Evolutionary conservation across 306 rosid species (phyloP).

Genomic region (Urtica urens): DNA sequence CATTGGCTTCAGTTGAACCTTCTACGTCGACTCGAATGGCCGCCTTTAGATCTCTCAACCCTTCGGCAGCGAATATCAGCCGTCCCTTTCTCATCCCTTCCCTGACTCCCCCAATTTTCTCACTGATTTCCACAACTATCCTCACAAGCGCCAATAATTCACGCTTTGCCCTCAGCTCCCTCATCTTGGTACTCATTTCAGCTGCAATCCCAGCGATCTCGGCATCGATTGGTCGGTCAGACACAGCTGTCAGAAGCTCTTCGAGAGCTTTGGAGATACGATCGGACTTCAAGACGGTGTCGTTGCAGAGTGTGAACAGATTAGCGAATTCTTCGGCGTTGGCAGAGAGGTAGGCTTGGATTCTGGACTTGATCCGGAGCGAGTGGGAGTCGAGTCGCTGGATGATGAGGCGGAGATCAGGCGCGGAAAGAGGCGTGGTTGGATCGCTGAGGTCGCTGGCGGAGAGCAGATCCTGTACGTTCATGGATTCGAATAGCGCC

Average conservation of each 20-base stretch:
- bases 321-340: constrained; percentile 60
- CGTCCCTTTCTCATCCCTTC: constrained; percentile 53
- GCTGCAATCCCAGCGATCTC: constrained; percentile 43
- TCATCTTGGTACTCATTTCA: constrained; percentile 42
- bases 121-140: constrained; percentile 32
- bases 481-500: constrained; percentile 56
- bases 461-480: constrained; percentile 78
- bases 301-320: constrained; percentile 64
- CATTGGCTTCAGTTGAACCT: constrained; percentile 15
- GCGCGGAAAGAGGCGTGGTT: constrained; percentile 71
- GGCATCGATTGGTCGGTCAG: constrained; percentile 45
- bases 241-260: constrained; percentile 26
- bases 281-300: constrained; percentile 49
- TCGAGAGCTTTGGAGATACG: constrained; percentile 34
- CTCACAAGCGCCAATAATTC: constrained; percentile 51
- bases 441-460: constrained; percentile 78
- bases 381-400: constrained; percentile 94
- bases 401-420: constrained; percentile 92
- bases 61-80: constrained; percentile 58
- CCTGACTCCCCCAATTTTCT: constrained; percentile 40
- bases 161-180: constrained; percentile 48
- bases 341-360: constrained; percentile 57
- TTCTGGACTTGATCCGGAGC: constrained; percentile 60
- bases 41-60: constrained; percentile 47
- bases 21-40: constrained; percentile 32